Evolutionary conservation across 2,329 filamentous ascomycete genomes (phyloP).

Genomic region (Daldinia sp.): DNA sequence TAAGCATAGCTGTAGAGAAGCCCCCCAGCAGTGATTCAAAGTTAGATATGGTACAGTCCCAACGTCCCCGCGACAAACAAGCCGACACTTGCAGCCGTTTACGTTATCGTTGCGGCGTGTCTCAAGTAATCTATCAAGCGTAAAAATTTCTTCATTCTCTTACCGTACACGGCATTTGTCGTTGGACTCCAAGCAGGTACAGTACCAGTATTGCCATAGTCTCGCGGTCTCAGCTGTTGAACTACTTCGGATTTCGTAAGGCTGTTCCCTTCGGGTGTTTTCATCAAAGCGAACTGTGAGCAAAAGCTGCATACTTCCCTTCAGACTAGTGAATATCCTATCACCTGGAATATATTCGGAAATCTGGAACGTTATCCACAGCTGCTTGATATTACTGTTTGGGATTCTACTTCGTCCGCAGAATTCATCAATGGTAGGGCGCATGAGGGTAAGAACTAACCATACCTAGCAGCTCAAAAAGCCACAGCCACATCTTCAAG

Average conservation of each 20-base stretch:
- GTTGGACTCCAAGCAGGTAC: conserved; percentile 5
- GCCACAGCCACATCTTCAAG: no score
- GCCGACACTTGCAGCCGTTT: not conserved
- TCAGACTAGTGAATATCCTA: not conserved
- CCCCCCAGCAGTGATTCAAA: conserved; percentile 14
- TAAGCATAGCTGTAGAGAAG: conserved; percentile 1
- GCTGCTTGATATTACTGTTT: not conserved
- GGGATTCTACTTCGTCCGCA: not conserved
- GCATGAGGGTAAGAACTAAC: not conserved
- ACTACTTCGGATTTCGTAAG: not conserved
- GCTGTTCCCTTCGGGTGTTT: not conserved
- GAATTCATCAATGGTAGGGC: conserved; percentile 1
- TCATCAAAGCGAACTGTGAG: not conserved
- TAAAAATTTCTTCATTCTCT: not conserved
- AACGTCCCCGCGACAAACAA: not conserved
- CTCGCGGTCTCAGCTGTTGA: not conserved
- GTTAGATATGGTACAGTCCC: conserved; percentile 2
- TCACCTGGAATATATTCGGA: not conserved
- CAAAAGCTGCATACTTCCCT: not conserved
- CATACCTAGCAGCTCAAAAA: no score
- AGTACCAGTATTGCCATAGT: not conserved
- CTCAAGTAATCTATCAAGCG: not conserved
- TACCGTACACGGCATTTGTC: not conserved
- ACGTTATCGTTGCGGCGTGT: not conserved
- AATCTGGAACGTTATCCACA: not conserved